A percentile compares a stretch with the other conserved stretches of the same genome.
phyloP scores from a whole-genome alignment of 2,329 filamentous ascomycete genomes.

The Harringtonia aguacate region DNA sequence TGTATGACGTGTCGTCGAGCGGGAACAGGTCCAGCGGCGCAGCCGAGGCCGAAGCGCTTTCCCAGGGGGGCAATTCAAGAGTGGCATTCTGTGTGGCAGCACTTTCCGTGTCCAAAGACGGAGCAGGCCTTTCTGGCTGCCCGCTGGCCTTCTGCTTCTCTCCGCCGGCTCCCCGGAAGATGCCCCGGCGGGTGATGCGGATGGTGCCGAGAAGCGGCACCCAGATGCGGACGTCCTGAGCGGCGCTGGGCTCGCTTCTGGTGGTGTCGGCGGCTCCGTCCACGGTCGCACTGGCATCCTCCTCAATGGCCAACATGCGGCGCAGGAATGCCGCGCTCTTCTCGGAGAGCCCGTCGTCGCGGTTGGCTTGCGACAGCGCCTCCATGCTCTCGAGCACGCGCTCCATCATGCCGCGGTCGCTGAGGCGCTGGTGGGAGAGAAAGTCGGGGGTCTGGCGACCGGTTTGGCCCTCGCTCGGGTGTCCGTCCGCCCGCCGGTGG shows the following conservation, averaged over 20 bases:
- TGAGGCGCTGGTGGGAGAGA: slow-evolving; percentile 27
- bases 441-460: slow-evolving; percentile 12
- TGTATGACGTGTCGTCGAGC: no score
- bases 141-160: background rate
- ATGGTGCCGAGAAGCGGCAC: slow-evolving; percentile 32
- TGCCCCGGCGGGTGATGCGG: slow-evolving; percentile 16
- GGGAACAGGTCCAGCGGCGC: no score
- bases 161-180: background rate
- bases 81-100: no score
- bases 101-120: no score
- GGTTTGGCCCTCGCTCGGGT: background rate
- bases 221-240: slow-evolving; percentile 18
- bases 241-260: background rate
- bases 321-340: slow-evolving; percentile 22
- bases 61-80: no score
- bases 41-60: no score
- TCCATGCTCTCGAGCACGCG: slow-evolving; percentile 22
- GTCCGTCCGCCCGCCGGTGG: slow-evolving; percentile 1
- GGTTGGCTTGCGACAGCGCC: slow-evolving; percentile 11
- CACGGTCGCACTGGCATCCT: background rate
- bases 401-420: slow-evolving; percentile 31
- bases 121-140: no score
- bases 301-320: slow-evolving; percentile 27
- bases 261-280: no score
- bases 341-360: slow-evolving; percentile 17